These are phyloP conservation scores for Apiotrichum akiyoshidainum DNA, from an alignment of 1,284 basidiomycete species.

Conservation along the genomic window DNA sequence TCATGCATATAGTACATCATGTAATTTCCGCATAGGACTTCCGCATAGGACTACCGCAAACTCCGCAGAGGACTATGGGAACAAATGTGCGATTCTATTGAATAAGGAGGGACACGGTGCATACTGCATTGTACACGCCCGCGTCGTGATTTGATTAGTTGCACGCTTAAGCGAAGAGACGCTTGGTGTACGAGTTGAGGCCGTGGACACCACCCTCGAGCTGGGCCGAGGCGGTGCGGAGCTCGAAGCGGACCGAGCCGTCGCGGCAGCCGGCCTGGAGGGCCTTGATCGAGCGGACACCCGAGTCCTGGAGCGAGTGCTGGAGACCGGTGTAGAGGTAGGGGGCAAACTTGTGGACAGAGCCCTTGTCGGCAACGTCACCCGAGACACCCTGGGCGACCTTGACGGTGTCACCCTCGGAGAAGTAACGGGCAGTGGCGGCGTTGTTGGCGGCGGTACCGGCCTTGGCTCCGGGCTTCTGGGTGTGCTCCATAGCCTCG, in stretches of 20 bases:
- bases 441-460: conserved; percentile 73
- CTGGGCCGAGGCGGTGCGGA: conserved; percentile 92
- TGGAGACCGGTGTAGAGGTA: conserved; percentile 91
- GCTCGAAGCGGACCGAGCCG: conserved; percentile 81
- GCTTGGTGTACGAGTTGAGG: conserved; percentile 68
- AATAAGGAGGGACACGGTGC: not conserved
- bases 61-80: not conserved
- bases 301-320: conserved; percentile 94
- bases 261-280: conserved; percentile 63
- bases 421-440: conserved; percentile 95
- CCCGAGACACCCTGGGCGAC: conserved; percentile 97
- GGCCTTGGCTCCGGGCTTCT: conserved; percentile 55
- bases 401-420: conserved; percentile 89
- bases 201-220: conserved; percentile 95
- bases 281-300: conserved; percentile 59
- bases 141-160: too few relatives aligned
- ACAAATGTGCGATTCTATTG: not conserved
- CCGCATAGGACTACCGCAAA: not conserved
- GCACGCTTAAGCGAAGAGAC: conserved; percentile 55
- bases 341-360: conserved; percentile 82
- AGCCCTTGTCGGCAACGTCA: conserved; percentile 96
- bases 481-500: conserved; percentile 92
- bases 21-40: not conserved
- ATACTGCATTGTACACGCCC: too few relatives aligned
- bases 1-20: conserved; percentile 20